Base-by-base conservation (phyloP, 352 stramenopile species). In the Pythium rhizo-oryzae region DNA sequence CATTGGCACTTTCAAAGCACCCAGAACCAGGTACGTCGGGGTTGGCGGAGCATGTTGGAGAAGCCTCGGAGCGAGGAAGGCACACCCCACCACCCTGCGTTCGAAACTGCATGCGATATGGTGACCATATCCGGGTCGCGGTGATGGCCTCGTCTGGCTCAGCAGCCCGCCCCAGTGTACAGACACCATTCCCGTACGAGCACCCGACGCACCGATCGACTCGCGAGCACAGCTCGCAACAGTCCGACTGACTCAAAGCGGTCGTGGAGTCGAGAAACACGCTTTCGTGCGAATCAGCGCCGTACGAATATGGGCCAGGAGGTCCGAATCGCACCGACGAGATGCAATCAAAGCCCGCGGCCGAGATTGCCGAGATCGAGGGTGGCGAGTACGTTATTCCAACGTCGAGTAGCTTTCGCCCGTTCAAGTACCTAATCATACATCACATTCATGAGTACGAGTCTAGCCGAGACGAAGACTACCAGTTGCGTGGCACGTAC, bases 51-150 rank as follows among this genome's bases (percentile, higher is more conserved):
- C 68, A 75, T 19, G 53, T 70, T 23, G 41, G 28, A 24, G 47
- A 44, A 12, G 41, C 46, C 24, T 37, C 37, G 11, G 52, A 37
- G 0, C 46, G 41, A 1, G 47, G 9, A 8, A 67, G 59, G 19
- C 68, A 75, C 11, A 61, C 51, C 18, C 62, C 65, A 12, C 68
- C 68, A 37, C 30, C 39, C 16, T 67, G 61, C 8, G 62, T 70
- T 16, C 47, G 19, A 15, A 60, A 70, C 19, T 35, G 61, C 18
- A 75, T 16, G 8, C 47, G 61, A 49, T 51, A 33, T 30, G 44
- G 19, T 6, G 24, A 28, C n/a, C 19, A 51, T n/a, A 28, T 28
- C 8, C 35, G 39, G 1, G 11, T 18, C 1, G 46, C 23, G 33
- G 54, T 28, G 6, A 41, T 12, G n/a, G 15, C 3, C 8, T 65